Base-by-base conservation (phyloP, 139 green algal species). In the Eudorina sp. region DNA sequence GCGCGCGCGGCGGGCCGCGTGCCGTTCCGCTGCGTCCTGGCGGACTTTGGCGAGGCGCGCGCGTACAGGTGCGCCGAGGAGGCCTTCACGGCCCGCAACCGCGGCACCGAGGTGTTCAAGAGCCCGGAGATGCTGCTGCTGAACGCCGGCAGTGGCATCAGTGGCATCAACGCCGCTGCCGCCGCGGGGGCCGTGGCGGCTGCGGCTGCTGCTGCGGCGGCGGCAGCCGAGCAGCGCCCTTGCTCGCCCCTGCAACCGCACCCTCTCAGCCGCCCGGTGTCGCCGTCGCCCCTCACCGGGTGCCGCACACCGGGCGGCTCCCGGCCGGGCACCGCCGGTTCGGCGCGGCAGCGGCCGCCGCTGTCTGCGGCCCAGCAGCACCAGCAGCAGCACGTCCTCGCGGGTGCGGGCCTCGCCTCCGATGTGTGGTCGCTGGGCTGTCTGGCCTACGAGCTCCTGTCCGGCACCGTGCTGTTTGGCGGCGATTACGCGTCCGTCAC, bases 51-150 rank as follows among this genome's bases (percentile, higher is more conserved):
- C 9, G 95, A 98, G 92, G 94, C 93, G 45, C 83, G 89, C 25
- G 79, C 91, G 58, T 96, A 95, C 89, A 66, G 64, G 45, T 89
- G 78, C 76, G 87, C 82, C 5, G 88, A 84, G 9, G 92, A 95
- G 82, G 92, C 92, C 31, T 91, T 86, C 58, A 93, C 92, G 3
- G 90, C 80, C 2, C 84, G 89, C 85, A 94, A 92, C 83, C 74
- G 96, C 23, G 96, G 96, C 73, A 98, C 96, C 3, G 96, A 98
- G 89, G 94, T 91, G 64, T 94, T 96, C 83, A 97, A 97, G 91
- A 95, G 88, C 19, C 96, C 96, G 0, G 96, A 98, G 92, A 98
- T 98, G 96, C 94, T 98, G 13, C 55, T 95, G 48, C 88, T 96
- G 13, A 92, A 92, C 69, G 92, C 69, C 62, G 41, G 86, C 78